Base-by-base conservation (phyloP, 1,284 basidiomycete genomes). In the Tilletia caries region DNA sequence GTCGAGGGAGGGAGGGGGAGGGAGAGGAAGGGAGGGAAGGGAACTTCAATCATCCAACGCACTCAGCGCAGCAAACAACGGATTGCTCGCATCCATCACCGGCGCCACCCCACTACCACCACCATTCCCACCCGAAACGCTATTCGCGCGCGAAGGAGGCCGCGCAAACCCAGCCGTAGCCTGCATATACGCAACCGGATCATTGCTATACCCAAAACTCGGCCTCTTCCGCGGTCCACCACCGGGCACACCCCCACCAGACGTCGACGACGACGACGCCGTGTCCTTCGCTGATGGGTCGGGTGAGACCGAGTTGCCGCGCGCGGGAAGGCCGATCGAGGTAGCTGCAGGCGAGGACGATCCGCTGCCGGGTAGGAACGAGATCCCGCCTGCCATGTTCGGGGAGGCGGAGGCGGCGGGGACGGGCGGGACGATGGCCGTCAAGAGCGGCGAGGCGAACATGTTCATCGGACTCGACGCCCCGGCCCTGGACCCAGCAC, bases 111-210 rank as follows among this genome's bases (percentile, higher is more conserved):
- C 29, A 2, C 58, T 29, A 6, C 58, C 58, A 20, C 58, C 58
- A 20, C 32, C 29, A 27, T 25, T 29, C 32, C 29, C 58, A 12
- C 58, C 32, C 58, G 58, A 62, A 25, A 62, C 32, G 34, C 58
- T 62, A 29, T 62, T 62, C 58, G 58, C 10, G 29, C 58, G 32
- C 58, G 58, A 62, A 12, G 58, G 58, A 25, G 58, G 58, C 58
- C 58, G 4, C 33, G 58, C 58, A 62, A 62, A 62, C 27, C 58
- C 58, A 20, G 58, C 58, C 8, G 58, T 62, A 20, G 58, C 58
- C 29, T 62, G 58, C 58, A 62, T 62, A 29, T 62, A 62, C 58
- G 58, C 58, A 18, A 62, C 58, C 27, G 58, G 58, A 34, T 62
- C 58, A 62, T 62, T 62, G 32, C 58, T 62, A 29, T 20, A 34